Evolutionary conservation across 305 asterid species (phyloP).

Genomic region (Ilex paraguariensis): DNA sequence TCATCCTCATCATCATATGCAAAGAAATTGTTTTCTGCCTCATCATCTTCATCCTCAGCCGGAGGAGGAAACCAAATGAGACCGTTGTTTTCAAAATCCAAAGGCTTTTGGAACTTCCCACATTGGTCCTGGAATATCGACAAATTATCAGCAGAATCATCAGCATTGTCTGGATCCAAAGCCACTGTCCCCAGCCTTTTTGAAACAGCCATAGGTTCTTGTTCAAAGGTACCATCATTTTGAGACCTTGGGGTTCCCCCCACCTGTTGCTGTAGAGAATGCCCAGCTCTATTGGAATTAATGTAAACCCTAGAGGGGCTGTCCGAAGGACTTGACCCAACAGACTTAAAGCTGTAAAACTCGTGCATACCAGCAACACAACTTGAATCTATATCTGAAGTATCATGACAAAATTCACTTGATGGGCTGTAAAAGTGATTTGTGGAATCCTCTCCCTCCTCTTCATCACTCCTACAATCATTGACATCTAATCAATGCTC

Average conservation of each 20-base stretch:
- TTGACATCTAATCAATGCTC: slow-evolving; percentile 7
- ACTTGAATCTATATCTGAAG: slow-evolving; percentile 74
- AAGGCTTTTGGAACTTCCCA: slow-evolving; percentile 36
- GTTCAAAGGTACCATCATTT: slow-evolving; percentile 38
- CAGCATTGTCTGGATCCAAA: slow-evolving; percentile 32
- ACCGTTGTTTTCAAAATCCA: slow-evolving; percentile 70
- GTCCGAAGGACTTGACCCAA: slow-evolving; percentile 77
- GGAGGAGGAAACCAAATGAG: slow-evolving; percentile 90
- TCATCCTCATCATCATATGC: slow-evolving; percentile 83
- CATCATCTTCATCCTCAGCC: slow-evolving; percentile 51
- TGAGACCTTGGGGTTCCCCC: slow-evolving; percentile 44
- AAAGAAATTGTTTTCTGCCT: slow-evolving; percentile 51
- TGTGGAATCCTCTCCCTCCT: slow-evolving; percentile 61
- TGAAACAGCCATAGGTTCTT: slow-evolving; percentile 47
- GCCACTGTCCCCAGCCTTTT: slow-evolving; percentile 49
- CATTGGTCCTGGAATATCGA: slow-evolving; percentile 29
- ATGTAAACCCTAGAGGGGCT: slow-evolving; percentile 73
- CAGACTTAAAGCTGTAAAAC: slow-evolving; percentile 53
- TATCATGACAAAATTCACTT: slow-evolving; percentile 53
- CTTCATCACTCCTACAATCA: slow-evolving; percentile 71
- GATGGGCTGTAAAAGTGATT: slow-evolving; percentile 49
- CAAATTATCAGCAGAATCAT: slow-evolving; percentile 30
- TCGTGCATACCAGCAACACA: slow-evolving; percentile 50
- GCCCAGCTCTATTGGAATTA: slow-evolving; percentile 49
- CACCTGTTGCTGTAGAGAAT: slow-evolving; percentile 57